Conservation (phyloP, 164 flowering plant genomes). For the Liquidambar formosana region DNA sequence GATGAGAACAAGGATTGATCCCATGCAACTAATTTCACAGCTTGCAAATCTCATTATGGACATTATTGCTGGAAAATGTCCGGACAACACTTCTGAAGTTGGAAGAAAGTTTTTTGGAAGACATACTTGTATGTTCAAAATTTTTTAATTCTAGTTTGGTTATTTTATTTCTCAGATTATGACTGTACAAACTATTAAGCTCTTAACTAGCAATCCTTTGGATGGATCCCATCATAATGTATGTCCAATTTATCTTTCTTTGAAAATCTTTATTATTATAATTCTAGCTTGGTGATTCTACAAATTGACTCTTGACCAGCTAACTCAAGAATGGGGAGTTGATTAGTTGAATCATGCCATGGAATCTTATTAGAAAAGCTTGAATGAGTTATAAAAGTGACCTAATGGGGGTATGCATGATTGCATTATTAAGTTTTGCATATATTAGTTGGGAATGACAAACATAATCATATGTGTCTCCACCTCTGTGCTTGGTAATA, state of each 20-base stretch:
- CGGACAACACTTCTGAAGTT: constrained; percentile 43
- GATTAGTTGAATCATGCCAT: not conserved
- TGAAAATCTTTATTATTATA: too few species aligned
- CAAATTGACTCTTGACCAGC: too few species aligned
- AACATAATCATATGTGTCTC: too few species aligned
- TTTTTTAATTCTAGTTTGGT: not conserved
- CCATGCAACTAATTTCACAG: constrained; percentile 88
- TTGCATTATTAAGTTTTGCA: too few species aligned
- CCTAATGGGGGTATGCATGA: constrained; percentile 69
- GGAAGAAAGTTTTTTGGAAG: constrained; percentile 44
- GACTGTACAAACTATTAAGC: not conserved
- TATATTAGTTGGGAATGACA: too few species aligned
- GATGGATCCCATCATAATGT: too few species aligned
- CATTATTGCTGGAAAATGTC: constrained; percentile 72
- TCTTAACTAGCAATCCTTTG: too few species aligned
- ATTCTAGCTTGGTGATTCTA: too few species aligned
- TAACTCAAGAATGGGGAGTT: too few species aligned
- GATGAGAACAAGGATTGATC: constrained; percentile 88
- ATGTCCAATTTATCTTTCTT: too few species aligned
- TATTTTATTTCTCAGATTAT: not conserved
- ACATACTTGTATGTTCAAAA: constrained; percentile 55
- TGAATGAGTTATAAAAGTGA: too few species aligned
- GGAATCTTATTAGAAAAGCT: constrained; percentile 23
- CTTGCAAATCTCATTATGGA: constrained; percentile 96
- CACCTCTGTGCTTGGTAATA: too few species aligned